Percentiles rank a stretch among this genome's conserved stretches.
These are phyloP conservation scores for Penicillium sp. DNA, from an alignment of 2,329 filamentous ascomycete species.

Conservation along the genomic window DNA sequence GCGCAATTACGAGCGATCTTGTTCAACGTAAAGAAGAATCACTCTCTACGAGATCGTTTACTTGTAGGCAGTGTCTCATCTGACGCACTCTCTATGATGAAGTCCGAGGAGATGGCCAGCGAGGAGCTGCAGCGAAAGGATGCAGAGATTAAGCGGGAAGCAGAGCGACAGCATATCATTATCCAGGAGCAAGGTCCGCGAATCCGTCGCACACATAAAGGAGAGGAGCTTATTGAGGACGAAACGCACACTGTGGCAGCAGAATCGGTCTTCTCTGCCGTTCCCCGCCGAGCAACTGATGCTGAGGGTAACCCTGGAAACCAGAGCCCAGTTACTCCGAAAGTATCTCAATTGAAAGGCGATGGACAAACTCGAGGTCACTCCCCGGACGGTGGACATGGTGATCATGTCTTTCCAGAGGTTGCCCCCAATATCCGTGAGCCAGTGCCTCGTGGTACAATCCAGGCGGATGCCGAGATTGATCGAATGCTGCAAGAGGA, in stretches of 20 bases:
- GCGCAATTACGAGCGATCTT: constrained; percentile 71
- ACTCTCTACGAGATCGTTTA: constrained; percentile 71
- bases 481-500: constrained; percentile 84
- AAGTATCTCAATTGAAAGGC: constrained; percentile 34
- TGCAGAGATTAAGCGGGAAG: constrained; percentile 55
- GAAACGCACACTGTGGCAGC: constrained; percentile 55
- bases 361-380: constrained; percentile 64
- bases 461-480: constrained; percentile 76
- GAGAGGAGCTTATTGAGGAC: constrained; percentile 83
- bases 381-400: constrained; percentile 61
- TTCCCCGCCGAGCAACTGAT: constrained; percentile 45
- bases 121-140: constrained; percentile 74
- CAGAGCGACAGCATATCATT: constrained; percentile 70
- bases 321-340: constrained; percentile 31
- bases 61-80: constrained; percentile 71
- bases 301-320: constrained; percentile 28
- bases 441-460: constrained; percentile 47
- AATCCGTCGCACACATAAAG: constrained; percentile 88
- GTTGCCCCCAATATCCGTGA: constrained; percentile 40
- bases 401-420: constrained; percentile 46
- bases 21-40: constrained; percentile 87
- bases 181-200: constrained; percentile 74
- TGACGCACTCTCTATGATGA: constrained; percentile 81
- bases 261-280: constrained; percentile 50
- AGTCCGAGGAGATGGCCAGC: constrained; percentile 83